These are phyloP conservation scores for Russula virescens DNA, from an alignment of 768 basidiomycete genomes.

Conservation along the genomic window DNA sequence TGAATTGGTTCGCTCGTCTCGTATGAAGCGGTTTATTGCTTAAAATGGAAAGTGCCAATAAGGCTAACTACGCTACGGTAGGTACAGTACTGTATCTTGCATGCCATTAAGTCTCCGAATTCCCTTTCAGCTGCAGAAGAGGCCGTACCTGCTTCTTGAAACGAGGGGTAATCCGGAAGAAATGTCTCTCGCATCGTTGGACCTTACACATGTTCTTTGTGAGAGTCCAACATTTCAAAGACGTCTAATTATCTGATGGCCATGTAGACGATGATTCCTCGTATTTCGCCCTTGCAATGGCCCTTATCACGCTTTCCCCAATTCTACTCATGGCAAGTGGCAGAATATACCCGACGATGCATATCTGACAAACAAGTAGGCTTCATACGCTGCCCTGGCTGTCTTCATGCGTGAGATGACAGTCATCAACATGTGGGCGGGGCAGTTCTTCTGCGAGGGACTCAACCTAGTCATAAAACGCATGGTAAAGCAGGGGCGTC, in stretches of 20 bases:
- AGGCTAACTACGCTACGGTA: too few relatives aligned
- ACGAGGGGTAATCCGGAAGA: not conserved
- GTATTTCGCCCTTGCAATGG: slow-evolving; percentile 27
- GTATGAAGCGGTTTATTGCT: too few relatives aligned
- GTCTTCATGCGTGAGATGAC: slow-evolving; percentile 73
- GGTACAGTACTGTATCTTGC: too few relatives aligned
- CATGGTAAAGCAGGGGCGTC: slow-evolving; percentile 61
- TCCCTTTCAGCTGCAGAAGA: too few relatives aligned
- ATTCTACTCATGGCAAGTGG: slow-evolving; percentile 31
- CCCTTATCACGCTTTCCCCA: slow-evolving; percentile 33
- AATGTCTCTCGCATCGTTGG: slow-evolving; percentile 23
- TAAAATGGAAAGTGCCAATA: too few relatives aligned
- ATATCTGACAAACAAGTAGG: slow-evolving; percentile 35
- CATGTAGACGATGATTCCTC: slow-evolving; percentile 31
- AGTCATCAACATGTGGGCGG: slow-evolving; percentile 80
- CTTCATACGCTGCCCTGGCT: slow-evolving; percentile 71
- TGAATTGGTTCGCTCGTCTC: too few relatives aligned
- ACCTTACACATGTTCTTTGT: slow-evolving; percentile 31
- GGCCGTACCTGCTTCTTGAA: too few relatives aligned
- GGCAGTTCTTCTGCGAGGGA: slow-evolving; percentile 66
- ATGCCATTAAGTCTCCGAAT: too few relatives aligned
- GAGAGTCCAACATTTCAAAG: slow-evolving; percentile 6
- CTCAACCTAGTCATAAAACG: slow-evolving; percentile 68
- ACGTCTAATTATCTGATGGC: not conserved
- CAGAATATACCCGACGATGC: not conserved